Base-by-base conservation (phyloP, 148 eudicot genomes). In the Dianthus caryophyllus region DNA sequence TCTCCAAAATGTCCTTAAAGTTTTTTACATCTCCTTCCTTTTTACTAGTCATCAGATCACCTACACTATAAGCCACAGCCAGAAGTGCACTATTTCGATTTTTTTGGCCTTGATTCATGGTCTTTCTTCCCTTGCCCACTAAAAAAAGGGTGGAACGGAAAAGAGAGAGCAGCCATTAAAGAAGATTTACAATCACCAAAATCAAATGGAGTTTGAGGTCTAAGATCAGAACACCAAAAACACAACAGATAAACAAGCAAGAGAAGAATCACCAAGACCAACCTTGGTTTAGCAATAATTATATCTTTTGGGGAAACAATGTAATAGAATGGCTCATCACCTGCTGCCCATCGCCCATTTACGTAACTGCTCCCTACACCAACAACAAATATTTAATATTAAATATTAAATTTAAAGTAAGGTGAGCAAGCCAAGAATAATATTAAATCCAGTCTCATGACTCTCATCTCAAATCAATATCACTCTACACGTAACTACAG, bases 201-300 rank as follows among this genome's bases (percentile, higher is more conserved):
- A 39, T 15, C 17, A 1, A 11, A 31, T 14, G 25, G 15, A 48
- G 48, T 26, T 33, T 41, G 10, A 61, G 14, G 18, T 59, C 5
- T 17, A 49, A 13, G 47, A 6, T 65, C 10, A 14, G 53, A 46
- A 30, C 12, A 31, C 15, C 12, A 2, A 46, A 62, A 38, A 36
- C 6, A 9, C 30, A 15, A 41, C 27, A 12, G 38, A 30, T 59
- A 16, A 62, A 38, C n/a, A 10, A 22, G 53, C 0, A 73, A 51
- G 26, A 38, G 53, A 18, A 12, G 41, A 17, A 16, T 17, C 12
- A 39, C 25, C 16, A 52, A 65, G 47, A 75, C 84, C 61, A 69
- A 90, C 98, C 98, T 87, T 62, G 98, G 98, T 80, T 89, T 93
- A 54, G 98, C 98, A 77, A 93, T 86, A 47, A 93, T 88, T 57